These are phyloP conservation scores for Boeremia exigua DNA, from an alignment of 2,329 filamentous ascomycete species.

Conservation along the genomic window DNA sequence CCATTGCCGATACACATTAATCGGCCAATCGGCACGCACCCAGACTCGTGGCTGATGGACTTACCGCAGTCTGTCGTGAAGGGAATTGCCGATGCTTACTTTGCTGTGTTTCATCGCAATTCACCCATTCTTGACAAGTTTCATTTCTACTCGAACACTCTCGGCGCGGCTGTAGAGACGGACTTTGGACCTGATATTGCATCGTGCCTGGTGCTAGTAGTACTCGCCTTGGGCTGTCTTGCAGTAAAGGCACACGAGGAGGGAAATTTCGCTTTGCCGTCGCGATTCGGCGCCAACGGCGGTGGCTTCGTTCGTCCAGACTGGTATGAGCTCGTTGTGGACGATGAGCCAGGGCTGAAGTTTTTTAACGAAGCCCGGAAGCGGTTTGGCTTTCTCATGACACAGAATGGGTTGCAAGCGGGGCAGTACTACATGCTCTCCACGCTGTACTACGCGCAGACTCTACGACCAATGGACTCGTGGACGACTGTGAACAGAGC, in stretches of 20 bases:
- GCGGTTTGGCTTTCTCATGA: slow-evolving; percentile 59
- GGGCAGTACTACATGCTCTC: slow-evolving; percentile 61
- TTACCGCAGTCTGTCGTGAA: slow-evolving; percentile 58
- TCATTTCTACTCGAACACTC: slow-evolving; percentile 59
- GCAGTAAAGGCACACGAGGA: slow-evolving; percentile 58
- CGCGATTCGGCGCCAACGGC: slow-evolving; percentile 23
- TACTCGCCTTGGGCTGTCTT: slow-evolving; percentile 60
- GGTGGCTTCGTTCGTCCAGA: slow-evolving; percentile 38
- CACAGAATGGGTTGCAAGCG: slow-evolving; percentile 56
- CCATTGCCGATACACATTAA: slow-evolving; percentile 50
- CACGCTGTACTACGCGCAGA: slow-evolving; percentile 60
- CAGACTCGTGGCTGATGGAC: slow-evolving; percentile 53
- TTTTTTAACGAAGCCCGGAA: slow-evolving; percentile 63
- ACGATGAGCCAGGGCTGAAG: slow-evolving; percentile 54
- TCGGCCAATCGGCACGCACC: slow-evolving; percentile 40
- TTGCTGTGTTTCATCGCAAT: slow-evolving; percentile 61
- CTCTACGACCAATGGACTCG: slow-evolving; percentile 60
- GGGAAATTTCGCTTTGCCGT: slow-evolving; percentile 55
- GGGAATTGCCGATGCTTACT: slow-evolving; percentile 60
- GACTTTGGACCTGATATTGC: slow-evolving; percentile 61
- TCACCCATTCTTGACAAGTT: slow-evolving; percentile 61
- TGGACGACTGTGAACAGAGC: slow-evolving; percentile 62
- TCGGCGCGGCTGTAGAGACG: slow-evolving; percentile 57
- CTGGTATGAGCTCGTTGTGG: slow-evolving; percentile 45
- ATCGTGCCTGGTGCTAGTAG: slow-evolving; percentile 58